Conservation (phyloP, 2,329 filamentous ascomycete species). For the Orbilia oligospora region DNA sequence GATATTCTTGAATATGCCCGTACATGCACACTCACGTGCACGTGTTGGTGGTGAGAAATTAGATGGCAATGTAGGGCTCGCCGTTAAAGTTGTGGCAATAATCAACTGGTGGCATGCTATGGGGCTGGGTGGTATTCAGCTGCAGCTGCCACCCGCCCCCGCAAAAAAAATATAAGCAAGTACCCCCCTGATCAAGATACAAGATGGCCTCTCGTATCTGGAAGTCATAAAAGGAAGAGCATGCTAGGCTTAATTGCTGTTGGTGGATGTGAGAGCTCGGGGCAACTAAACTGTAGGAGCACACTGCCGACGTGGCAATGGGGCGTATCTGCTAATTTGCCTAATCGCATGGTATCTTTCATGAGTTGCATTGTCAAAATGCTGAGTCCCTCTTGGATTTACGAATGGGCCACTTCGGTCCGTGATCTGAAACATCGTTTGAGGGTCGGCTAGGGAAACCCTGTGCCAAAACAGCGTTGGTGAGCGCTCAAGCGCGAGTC, state of each 20-base stretch:
- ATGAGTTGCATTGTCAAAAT: background rate
- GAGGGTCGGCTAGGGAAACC: slow-evolving; percentile 22
- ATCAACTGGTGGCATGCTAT: slow-evolving; percentile 2
- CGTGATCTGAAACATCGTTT: slow-evolving; percentile 21
- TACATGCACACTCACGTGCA: slow-evolving; percentile 1
- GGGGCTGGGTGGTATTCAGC: background rate
- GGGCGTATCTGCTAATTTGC: slow-evolving; percentile 7
- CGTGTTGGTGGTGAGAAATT: slow-evolving; percentile 1
- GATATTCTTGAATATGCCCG: background rate
- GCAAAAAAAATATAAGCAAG: slow-evolving; percentile 1
- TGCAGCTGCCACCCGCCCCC: background rate
- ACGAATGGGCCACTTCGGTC: slow-evolving; percentile 11
- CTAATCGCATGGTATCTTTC: background rate
- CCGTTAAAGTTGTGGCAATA: slow-evolving; percentile 8
- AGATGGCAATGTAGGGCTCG: background rate
- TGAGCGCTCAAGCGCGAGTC: slow-evolving; percentile 20
- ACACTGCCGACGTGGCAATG: slow-evolving; percentile 15
- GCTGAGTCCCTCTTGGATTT: background rate
- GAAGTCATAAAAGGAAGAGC: background rate
- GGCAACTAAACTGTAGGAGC: background rate
- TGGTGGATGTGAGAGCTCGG: background rate
- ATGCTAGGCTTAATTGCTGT: background rate
- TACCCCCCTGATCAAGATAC: background rate
- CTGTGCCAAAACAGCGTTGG: slow-evolving; percentile 2
- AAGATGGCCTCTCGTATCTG: background rate